Conservation (phyloP, 2,329 filamentous ascomycete genomes). For the Colletotrichum lini region DNA sequence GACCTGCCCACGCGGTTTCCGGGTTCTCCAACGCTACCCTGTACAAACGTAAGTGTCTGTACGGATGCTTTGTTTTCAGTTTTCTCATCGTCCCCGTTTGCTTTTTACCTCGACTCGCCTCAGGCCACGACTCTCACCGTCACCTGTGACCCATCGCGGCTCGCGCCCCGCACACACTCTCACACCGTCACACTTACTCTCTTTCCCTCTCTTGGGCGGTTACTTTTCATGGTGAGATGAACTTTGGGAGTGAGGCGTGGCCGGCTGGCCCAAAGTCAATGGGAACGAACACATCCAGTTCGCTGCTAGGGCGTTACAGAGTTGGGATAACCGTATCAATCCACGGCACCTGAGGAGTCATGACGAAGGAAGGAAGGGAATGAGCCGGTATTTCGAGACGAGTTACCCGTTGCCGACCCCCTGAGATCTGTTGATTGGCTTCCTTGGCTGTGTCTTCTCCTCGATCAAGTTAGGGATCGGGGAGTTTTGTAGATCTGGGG, state of each 20-base stretch:
- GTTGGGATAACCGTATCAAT: slow-evolving; percentile 36
- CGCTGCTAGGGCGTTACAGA: slow-evolving; percentile 38
- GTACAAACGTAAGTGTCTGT: too few relatives aligned
- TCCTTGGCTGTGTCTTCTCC: not conserved
- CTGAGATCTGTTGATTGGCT: not conserved
- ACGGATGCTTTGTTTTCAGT: not conserved
- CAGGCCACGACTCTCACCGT: not conserved
- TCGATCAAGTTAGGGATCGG: not conserved
- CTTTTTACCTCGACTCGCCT: not conserved
- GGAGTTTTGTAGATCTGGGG: slow-evolving; percentile 23
- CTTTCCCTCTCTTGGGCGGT: slow-evolving; percentile 20
- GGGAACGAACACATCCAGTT: slow-evolving; percentile 40
- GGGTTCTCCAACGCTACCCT: slow-evolving; percentile 8
- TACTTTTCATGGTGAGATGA: slow-evolving; percentile 35
- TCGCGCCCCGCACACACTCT: not conserved
- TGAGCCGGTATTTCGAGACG: not conserved
- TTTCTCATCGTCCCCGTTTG: not conserved
- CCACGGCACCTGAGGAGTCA: slow-evolving; percentile 19
- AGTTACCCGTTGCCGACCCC: not conserved
- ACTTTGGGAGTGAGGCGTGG: slow-evolving; percentile 34
- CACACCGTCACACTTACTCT: not conserved
- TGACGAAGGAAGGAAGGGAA: slow-evolving; percentile 14
- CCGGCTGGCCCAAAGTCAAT: slow-evolving; percentile 31
- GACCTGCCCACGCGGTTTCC: slow-evolving; percentile 25
- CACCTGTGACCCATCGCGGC: not conserved